Base-by-base conservation (phyloP, 306 rosid species). In the Citrullus mucosospermus region DNA sequence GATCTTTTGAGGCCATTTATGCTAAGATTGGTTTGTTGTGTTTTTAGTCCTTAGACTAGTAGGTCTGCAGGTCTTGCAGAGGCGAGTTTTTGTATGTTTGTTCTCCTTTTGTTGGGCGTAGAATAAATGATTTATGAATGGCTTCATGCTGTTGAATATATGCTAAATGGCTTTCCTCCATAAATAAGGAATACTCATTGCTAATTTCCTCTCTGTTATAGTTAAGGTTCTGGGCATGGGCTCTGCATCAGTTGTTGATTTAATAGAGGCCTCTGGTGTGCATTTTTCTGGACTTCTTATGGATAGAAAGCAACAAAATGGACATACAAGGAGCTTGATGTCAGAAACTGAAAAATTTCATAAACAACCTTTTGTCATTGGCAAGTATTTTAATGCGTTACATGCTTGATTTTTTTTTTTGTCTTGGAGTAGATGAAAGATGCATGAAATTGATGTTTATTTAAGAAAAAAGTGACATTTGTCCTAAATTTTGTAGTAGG, bases 291-390 rank as follows among this genome's bases (percentile, higher is more conserved):
- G 98, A 79, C 86, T 90, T 82, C 93, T 90, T 85, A 83, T 90
- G 85, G 88, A 96, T 77, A 87, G 85, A 67, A 86, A 90, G 79
- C 87, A 85, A 82, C 86, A 85, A 79, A 84, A 70, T 41, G 81
- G 78, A 39, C 86, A 80, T 77, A 75, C 79, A 8, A 96, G 87
- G 78, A 87, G 83, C 32, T 87, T 91, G 12, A 86, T 88, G 36
- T 90, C 97, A 15, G 95, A 83, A 11, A 71, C 86, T 38, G 91
- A 88, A 20, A 79, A 85, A 58, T 53, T 90, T 78, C 81, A 83
- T 75, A 91, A 83, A 75, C 97, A 93, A 80, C 99, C 99, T 58
- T 96, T 96, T 75, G 93, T 96, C 51, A 96, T 96, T 80, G 99
- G 99, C 90, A 65, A 50, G 88, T 73, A 48, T 80, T 86, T 53